Percentiles rank a stretch among this genome's conserved stretches.
Conservation (phyloP, 768 basidiomycete species). For the Boletellus ananas region DNA sequence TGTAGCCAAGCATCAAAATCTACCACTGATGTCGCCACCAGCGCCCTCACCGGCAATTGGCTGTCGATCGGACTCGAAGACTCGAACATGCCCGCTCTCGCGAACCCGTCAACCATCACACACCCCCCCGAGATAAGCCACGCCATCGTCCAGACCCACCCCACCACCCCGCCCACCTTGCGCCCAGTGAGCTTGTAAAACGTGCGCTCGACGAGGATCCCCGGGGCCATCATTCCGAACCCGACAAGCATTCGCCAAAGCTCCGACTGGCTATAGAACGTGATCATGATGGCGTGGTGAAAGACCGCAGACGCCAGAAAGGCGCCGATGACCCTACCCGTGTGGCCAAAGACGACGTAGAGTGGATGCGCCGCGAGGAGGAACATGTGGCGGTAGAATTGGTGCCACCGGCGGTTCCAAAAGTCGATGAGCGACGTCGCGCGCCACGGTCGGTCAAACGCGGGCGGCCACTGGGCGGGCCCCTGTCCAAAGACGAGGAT, state of each 20-base stretch:
- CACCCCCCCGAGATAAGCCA: no score
- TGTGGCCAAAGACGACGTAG: background rate
- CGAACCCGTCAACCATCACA: no score
- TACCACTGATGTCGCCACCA: no score
- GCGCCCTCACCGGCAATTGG: no score
- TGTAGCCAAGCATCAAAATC: no score
- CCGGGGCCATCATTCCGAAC: background rate
- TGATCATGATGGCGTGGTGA: background rate
- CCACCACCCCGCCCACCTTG: no score
- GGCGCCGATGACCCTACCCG: background rate
- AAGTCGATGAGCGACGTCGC: background rate
- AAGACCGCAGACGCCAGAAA: background rate
- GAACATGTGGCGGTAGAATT: background rate
- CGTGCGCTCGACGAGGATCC: background rate
- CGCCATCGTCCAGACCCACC: no score
- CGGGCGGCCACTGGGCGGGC: background rate
- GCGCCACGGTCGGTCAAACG: background rate
- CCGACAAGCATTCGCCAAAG: background rate
- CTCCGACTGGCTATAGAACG: background rate
- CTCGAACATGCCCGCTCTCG: no score
- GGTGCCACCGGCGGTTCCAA: background rate
- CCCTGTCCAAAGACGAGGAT: background rate
- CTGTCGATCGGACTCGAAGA: no score
- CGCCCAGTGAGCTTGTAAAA: no score
- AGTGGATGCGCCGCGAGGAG: background rate